phyloP scores from a whole-genome alignment of 768 basidiomycete genomes.

The Podaxis rugospora region DNA sequence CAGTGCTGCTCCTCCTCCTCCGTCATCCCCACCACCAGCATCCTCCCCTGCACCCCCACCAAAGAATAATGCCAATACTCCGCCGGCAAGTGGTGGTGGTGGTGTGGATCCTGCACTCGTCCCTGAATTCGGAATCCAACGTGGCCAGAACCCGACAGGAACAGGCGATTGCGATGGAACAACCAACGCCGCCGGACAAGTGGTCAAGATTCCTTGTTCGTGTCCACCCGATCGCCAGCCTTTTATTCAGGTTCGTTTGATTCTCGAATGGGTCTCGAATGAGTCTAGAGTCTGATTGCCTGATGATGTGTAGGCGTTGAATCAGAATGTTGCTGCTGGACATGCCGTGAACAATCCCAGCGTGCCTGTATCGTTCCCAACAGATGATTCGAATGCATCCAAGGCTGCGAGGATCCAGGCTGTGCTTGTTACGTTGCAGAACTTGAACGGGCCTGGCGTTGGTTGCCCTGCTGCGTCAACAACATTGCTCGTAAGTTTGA shows the following conservation, averaged over 20 bases:
- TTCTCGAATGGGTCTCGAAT: neutral
- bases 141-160: conserved; percentile 61
- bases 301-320: conserved; percentile 31
- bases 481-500: conserved; percentile 42
- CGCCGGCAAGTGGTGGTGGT: neutral
- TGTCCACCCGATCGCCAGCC: conserved; percentile 55
- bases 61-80: neutral
- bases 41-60: conserved; percentile 17
- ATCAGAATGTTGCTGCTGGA: conserved; percentile 56
- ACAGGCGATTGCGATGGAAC: conserved; percentile 71
- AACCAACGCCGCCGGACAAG: conserved; percentile 45
- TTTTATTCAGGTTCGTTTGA: conserved; percentile 43
- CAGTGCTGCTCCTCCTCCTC: conserved; percentile 14
- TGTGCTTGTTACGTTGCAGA: conserved; percentile 63
- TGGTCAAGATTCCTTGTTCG: conserved; percentile 60
- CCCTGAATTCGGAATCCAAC: conserved; percentile 50
- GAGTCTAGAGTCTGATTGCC: neutral
- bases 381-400: conserved; percentile 49
- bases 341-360: conserved; percentile 58
- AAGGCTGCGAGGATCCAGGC: conserved; percentile 56
- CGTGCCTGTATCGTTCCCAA: conserved; percentile 58
- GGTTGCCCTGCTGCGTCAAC: conserved; percentile 68
- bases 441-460: conserved; percentile 60
- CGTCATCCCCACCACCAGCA: conserved; percentile 25
- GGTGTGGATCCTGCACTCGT: conserved; percentile 51